Conservation (phyloP, 2,329 filamentous ascomycete species). For the Sclerotinia trifoliorum region DNA sequence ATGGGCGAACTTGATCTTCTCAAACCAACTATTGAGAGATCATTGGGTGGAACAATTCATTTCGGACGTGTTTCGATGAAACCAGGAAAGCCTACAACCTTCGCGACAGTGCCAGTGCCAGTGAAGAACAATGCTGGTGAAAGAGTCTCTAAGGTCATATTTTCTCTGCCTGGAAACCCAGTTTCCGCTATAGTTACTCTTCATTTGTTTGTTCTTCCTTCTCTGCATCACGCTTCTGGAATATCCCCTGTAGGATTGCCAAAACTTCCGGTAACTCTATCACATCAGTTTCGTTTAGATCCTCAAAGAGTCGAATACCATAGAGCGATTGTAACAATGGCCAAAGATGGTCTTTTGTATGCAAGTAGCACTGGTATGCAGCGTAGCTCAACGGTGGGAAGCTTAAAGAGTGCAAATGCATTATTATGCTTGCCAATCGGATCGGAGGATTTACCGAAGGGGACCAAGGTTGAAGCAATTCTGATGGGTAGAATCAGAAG, state of each 20-base stretch:
- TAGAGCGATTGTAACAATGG: conserved; percentile 70
- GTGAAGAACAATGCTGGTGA: conserved; percentile 58
- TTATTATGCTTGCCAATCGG: conserved; percentile 72
- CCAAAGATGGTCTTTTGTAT: conserved; percentile 64
- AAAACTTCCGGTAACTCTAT: conserved; percentile 66
- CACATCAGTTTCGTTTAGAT: conserved; percentile 73
- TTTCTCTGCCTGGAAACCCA: conserved; percentile 90
- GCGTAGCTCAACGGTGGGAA: conserved; percentile 85
- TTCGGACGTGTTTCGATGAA: conserved; percentile 98
- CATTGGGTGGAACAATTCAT: conserved; percentile 87
- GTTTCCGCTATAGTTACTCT: conserved; percentile 91
- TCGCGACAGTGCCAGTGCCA: conserved; percentile 78
- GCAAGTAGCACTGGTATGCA: conserved; percentile 87
- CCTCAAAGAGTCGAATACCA: conserved; percentile 82
- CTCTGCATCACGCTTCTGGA: conserved; percentile 74
- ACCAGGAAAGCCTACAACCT: conserved; percentile 95
- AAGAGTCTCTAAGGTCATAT: conserved; percentile 68
- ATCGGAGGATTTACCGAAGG: conserved; percentile 64
- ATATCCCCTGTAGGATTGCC: conserved; percentile 67
- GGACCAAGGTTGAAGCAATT: conserved; percentile 71
- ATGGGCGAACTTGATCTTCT: conserved; percentile 98
- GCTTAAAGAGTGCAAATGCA: conserved; percentile 84
- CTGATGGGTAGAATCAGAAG: conserved; percentile 60
- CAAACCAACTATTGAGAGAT: conserved; percentile 91
- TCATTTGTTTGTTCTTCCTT: conserved; percentile 88